Base-by-base conservation (phyloP, 2,329 filamentous ascomycete genomes). In the Xylariaceae sp. region DNA sequence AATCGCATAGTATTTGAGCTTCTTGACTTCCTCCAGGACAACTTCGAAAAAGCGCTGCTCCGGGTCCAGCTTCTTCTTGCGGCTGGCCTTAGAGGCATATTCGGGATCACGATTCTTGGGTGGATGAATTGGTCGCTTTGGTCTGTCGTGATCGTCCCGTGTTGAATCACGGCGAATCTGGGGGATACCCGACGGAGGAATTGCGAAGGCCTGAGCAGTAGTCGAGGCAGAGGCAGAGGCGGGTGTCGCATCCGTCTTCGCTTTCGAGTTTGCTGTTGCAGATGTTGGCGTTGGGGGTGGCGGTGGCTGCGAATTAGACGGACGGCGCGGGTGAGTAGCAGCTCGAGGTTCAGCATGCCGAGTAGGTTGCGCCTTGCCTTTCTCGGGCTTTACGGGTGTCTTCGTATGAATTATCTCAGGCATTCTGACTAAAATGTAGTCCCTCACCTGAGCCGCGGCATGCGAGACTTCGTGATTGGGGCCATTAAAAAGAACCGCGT, bases 51-150 rank as follows among this genome's bases (percentile, higher is more conserved):
- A 99, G 62, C 88, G 90, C 53, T 97, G 78, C 71, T 97, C 92
- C 41, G 89, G 85, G 62, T 91, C 86, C 59, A 88, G 85, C 74
- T 92, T 94, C 83, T 96, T 91, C 76, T 95, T 95, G 8, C 90
- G 89, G 68, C 91, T 89, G 12, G 71, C 71, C 60, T 87, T 85
- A 19, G 81, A 80, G 19, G 86, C 82, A 68, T 96, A 97, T 6
- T 91, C 87, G n/a, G 96, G 79, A 67, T 97, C 94, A 62, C 92
- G 91, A 58, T 86, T 84, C 67, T 92, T 91, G 0, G 94, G 91
- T 6, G 91, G 88, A 65, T 96, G 90, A 53, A 97, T 96, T 11
- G 92, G 90, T 51, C 94, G 87, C 77, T 96, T 96, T 8, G 92
- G 91, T 50, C 94, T 84, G 60, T 84, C 81, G 54, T 86, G 87